Percentiles rank a stretch among this genome's conserved stretches.
phyloP scores from a whole-genome alignment of 2,329 filamentous ascomycete species.

The Alternaria gansuensis region DNA sequence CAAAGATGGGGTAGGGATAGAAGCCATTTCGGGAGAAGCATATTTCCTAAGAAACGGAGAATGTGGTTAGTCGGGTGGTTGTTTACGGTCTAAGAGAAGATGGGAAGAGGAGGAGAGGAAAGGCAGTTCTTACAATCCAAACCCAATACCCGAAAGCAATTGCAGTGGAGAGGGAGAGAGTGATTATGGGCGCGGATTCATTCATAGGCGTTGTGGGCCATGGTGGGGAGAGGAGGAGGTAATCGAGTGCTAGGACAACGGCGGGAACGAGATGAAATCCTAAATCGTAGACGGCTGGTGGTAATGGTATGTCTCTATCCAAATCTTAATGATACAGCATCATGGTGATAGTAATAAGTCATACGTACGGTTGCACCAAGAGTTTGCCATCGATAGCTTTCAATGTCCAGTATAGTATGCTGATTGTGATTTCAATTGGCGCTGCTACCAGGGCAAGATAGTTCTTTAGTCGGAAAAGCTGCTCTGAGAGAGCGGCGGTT shows the following conservation, averaged over 20 bases:
- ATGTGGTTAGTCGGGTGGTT: constrained; percentile 2
- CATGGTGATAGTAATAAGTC: no score
- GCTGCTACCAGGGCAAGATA: constrained; percentile 70
- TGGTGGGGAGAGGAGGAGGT: constrained; percentile 74
- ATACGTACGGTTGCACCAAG: constrained; percentile 56
- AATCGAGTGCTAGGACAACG: constrained; percentile 69
- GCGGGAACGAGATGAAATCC: constrained; percentile 64
- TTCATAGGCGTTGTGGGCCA: constrained; percentile 66
- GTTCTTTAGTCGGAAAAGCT: constrained; percentile 74
- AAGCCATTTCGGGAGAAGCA: constrained; percentile 74
- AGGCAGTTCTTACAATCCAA: constrained; percentile 63
- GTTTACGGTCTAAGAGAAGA: no score
- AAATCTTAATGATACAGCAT: no score
- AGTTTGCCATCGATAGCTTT: constrained; percentile 63
- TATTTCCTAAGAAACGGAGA: constrained; percentile 59
- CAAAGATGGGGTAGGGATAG: constrained; percentile 89
- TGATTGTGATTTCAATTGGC: constrained; percentile 76
- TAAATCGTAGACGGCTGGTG: constrained; percentile 62
- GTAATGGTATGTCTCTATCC: constrained; percentile 39
- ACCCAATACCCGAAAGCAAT: constrained; percentile 76
- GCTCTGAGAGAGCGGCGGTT: constrained; percentile 48
- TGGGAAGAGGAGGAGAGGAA: no score
- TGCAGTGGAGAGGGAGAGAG: constrained; percentile 65
- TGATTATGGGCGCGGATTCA: constrained; percentile 60
- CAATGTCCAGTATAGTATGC: constrained; percentile 76